Conservation (phyloP, 2,329 filamentous ascomycete species). For the Aspergillus versicolor region DNA sequence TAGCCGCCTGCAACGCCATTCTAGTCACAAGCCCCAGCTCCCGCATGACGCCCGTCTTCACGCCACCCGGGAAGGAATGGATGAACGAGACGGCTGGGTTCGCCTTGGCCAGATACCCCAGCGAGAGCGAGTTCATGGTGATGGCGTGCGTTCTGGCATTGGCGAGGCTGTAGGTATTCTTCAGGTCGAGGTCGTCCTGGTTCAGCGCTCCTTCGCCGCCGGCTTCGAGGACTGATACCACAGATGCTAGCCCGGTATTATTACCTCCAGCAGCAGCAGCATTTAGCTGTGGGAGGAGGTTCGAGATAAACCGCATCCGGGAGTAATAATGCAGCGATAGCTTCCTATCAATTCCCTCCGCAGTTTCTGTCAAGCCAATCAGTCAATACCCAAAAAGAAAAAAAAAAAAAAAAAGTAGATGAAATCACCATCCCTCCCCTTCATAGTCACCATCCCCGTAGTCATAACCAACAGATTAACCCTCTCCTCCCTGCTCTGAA, state of each 20-base stretch:
- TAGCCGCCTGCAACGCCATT: background rate
- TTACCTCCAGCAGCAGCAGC: background rate
- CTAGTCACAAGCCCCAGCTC: background rate
- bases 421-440: conserved; percentile 13
- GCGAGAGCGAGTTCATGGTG: conserved; percentile 1
- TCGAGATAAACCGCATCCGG: conserved; percentile 34
- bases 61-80: background rate
- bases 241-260: background rate
- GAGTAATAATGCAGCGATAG: conserved; percentile 33
- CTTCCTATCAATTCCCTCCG: conserved; percentile 33
- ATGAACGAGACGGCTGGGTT: conserved; percentile 1
- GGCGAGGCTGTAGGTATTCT: background rate
- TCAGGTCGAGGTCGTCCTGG: background rate
- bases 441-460: conserved; percentile 17
- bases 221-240: conserved; percentile 4
- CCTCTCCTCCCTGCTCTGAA: conserved; percentile 33
- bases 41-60: background rate
- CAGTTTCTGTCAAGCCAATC: conserved; percentile 22
- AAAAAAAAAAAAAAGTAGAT: no score
- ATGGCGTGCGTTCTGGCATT: conserved; percentile 2
- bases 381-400: background rate
- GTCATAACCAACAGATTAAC: conserved; percentile 34
- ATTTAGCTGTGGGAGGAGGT: conserved; percentile 29
- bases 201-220: background rate
- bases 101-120: background rate